Conservation (phyloP, 495 filamentous ascomycete species). For the Hypoxylon perforatum region DNA sequence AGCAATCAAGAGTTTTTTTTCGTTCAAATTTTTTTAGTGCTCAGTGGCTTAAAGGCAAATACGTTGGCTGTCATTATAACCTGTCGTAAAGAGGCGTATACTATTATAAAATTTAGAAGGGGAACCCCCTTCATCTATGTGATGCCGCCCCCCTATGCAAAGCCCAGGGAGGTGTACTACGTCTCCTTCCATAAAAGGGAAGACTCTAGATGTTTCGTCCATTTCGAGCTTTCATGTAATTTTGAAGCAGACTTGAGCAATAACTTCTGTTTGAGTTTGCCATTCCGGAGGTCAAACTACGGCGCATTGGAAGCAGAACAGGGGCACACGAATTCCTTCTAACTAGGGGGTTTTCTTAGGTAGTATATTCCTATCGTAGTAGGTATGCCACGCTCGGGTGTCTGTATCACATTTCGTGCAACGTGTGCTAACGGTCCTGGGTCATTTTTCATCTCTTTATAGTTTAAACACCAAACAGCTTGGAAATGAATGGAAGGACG, state of each 20-base stretch:
- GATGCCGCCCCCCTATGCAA: slow-evolving; percentile 38
- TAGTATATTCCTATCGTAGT: slow-evolving; percentile 11
- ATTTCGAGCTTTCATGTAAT: slow-evolving; percentile 22
- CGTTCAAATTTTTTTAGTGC: neutral
- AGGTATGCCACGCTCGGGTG: slow-evolving; percentile 9
- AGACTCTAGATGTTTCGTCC: slow-evolving; percentile 34
- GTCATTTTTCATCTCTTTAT: slow-evolving; percentile 7
- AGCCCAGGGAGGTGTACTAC: slow-evolving; percentile 26
- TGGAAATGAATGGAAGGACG: slow-evolving; percentile 4
- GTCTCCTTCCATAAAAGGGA: slow-evolving; percentile 37
- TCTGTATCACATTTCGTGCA: slow-evolving; percentile 30
- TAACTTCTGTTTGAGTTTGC: slow-evolving; percentile 11
- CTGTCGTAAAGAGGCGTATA: slow-evolving; percentile 22
- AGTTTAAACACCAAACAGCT: neutral
- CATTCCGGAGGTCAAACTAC: slow-evolving; percentile 14
- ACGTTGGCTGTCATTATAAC: slow-evolving; percentile 15
- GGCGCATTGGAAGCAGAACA: neutral
- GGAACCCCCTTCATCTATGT: slow-evolving; percentile 38
- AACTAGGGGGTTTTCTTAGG: neutral
- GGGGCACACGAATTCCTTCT: slow-evolving; percentile 1
- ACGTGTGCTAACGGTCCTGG: slow-evolving; percentile 20
- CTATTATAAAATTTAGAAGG: slow-evolving; percentile 7
- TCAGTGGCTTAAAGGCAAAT: neutral
- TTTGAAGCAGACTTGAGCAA: slow-evolving; percentile 22
- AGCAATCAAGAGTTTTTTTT: too few relatives aligned